Evolutionary conservation across 768 basidiomycete species (phyloP), one percentile per base, ranked within the genome.

Genomic region (Podaxis mareebaensis): DNA sequence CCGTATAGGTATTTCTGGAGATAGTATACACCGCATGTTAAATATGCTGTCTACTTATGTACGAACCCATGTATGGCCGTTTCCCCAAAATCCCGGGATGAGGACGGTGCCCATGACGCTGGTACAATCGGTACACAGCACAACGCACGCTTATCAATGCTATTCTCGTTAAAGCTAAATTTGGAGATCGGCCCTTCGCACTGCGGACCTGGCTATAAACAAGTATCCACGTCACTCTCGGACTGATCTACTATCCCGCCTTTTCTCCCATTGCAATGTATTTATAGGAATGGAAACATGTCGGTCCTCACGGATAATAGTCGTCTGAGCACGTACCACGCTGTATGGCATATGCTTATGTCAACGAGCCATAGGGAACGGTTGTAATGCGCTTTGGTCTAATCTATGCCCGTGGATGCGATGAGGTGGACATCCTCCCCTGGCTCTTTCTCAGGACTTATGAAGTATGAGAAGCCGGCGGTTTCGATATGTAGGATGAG

Each of bases 251-350:
- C 42, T 44, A 13, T n/a, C 42, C 42, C 20, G 13, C 49, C 24
- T 28, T 51, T 22, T 51, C 49, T 28, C 20, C 24, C 26, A 24
- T 51, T 22, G 22, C 24, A 24, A 28, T 26, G 3, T 51, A 51
- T 51, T 51, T 51, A 24, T 51, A 28, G 49, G 22, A 15, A 51
- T 26, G 46, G 44, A 28, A 26, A 62, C 53, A 44, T 54, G 10
- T 62, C 56, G 56, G 63, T 17, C 22, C 28, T 7, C 11, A 12
- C 49, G 58, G 57, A 26, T n/a, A 54, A 62, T 52, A 33, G 26
- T 52, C 39, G 59, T 51, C 49, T 22, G 22, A 28, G 22, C 20
- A 11, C 6, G 24, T 22, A 20, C 13, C 30, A 22, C 36, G 46
- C 10, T 38, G 17, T 13, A 22, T 36, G 10, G 22, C 11, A 13